Conservation (phyloP, 2,329 filamentous ascomycete species). For the Neodidymelliopsis sp. region DNA sequence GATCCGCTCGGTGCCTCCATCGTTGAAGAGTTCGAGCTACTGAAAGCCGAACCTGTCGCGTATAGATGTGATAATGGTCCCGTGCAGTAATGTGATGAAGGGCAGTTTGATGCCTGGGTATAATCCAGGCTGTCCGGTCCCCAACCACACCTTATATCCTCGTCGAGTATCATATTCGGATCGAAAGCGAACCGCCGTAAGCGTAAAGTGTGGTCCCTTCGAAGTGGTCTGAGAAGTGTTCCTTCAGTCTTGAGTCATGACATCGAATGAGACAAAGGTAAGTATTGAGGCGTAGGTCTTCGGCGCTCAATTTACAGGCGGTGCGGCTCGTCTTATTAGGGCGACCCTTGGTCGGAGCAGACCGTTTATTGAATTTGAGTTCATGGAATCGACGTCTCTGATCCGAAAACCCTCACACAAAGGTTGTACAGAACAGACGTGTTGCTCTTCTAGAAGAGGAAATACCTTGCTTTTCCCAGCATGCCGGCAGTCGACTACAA, state of each 20-base stretch:
- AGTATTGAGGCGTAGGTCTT: neutral
- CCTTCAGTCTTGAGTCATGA: constrained; percentile 1
- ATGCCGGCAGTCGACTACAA: constrained; percentile 8
- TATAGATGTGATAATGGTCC: neutral
- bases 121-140: neutral
- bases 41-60: neutral
- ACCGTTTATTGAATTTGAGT: neutral
- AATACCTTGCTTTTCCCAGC: neutral
- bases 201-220: neutral
- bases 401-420: neutral
- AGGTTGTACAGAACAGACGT: neutral
- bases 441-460: neutral
- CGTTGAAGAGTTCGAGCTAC: neutral
- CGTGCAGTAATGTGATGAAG: neutral
- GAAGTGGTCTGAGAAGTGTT: neutral
- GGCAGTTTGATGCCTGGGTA: neutral
- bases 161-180: constrained; percentile 1
- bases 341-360: neutral
- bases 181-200: neutral
- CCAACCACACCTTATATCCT: neutral
- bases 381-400: neutral
- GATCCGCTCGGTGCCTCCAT: constrained; percentile 4
- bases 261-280: neutral
- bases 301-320: no score
- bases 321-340: neutral